phyloP scores from a whole-genome alignment of 2,329 filamentous ascomycete species.

The Colletotrichum spaethianum region DNA sequence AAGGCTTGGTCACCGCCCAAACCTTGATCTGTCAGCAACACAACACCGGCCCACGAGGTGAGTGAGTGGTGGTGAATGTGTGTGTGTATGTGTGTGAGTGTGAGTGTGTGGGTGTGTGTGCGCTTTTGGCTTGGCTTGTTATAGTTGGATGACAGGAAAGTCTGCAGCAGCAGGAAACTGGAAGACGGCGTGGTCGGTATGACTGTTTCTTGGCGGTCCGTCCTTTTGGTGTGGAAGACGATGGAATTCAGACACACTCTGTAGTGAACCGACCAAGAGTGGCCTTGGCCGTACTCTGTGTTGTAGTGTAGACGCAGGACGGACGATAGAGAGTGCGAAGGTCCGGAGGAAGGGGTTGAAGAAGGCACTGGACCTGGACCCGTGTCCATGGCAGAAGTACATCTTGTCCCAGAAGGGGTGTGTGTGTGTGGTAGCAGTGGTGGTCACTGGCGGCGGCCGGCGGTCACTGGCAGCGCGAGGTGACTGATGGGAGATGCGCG shows the following conservation, averaged over 20 bases:
- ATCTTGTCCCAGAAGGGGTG: not conserved
- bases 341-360: not conserved
- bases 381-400: not conserved
- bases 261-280: not conserved
- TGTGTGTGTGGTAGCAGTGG: not conserved
- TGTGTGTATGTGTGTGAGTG: not conserved
- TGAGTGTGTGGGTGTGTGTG: not conserved
- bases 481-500: slow-evolving; percentile 18
- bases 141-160: slow-evolving; percentile 7
- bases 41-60: slow-evolving; percentile 1
- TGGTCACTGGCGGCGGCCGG: not conserved
- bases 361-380: not conserved
- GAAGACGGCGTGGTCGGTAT: slow-evolving; percentile 19
- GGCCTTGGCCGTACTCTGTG: not conserved
- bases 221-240: not conserved
- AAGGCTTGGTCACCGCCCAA: slow-evolving; percentile 35
- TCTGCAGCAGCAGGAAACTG: slow-evolving; percentile 4
- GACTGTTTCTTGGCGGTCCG: slow-evolving; percentile 2
- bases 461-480: not conserved
- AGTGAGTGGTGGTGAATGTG: not conserved
- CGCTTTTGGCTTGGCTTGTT: not conserved
- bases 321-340: not conserved
- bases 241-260: not conserved
- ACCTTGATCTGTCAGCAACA: slow-evolving; percentile 37
- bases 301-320: not conserved